These are phyloP conservation scores for Colletotrichum ledebouriae DNA, from an alignment of 2,329 filamentous ascomycete genomes.

Conservation along the genomic window DNA sequence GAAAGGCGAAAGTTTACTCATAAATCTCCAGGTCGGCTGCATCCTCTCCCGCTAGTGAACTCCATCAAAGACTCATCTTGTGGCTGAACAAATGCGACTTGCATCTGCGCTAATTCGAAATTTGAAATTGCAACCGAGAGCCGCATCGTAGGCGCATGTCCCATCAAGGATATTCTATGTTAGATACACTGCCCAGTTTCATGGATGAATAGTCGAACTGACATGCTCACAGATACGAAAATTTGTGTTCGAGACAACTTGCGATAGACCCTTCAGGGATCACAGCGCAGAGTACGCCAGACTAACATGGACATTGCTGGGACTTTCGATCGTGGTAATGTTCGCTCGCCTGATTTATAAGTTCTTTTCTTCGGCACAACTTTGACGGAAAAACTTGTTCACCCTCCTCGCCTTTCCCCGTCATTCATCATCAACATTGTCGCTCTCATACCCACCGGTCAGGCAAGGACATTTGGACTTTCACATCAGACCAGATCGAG, in stretches of 20 bases:
- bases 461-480: slow-evolving; percentile 53
- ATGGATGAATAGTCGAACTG: neutral
- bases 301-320: slow-evolving; percentile 30
- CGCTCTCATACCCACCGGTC: slow-evolving; percentile 46
- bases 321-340: slow-evolving; percentile 46
- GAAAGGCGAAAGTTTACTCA: neutral
- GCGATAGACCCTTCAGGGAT: slow-evolving; percentile 29
- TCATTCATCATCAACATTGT: slow-evolving; percentile 45
- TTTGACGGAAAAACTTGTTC: slow-evolving; percentile 51
- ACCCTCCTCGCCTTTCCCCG: slow-evolving; percentile 44
- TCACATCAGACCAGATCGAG: slow-evolving; percentile 45
- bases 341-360: slow-evolving; percentile 51
- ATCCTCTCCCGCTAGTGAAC: too few relatives aligned
- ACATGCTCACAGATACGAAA: slow-evolving; percentile 18
- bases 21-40: slow-evolving; percentile 20
- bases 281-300: slow-evolving; percentile 23
- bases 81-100: slow-evolving; percentile 23
- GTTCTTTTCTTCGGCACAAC: slow-evolving; percentile 46
- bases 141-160: slow-evolving; percentile 30
- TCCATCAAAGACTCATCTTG: slow-evolving; percentile 25
- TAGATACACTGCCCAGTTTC: neutral
- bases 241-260: slow-evolving; percentile 30
- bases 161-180: slow-evolving; percentile 35
- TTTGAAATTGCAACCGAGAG: slow-evolving; percentile 27
- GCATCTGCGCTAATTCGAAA: slow-evolving; percentile 31